These are phyloP conservation scores for Ophiostoma triangulosporum DNA, from an alignment of 2,329 filamentous ascomycete species.

Conservation along the genomic window DNA sequence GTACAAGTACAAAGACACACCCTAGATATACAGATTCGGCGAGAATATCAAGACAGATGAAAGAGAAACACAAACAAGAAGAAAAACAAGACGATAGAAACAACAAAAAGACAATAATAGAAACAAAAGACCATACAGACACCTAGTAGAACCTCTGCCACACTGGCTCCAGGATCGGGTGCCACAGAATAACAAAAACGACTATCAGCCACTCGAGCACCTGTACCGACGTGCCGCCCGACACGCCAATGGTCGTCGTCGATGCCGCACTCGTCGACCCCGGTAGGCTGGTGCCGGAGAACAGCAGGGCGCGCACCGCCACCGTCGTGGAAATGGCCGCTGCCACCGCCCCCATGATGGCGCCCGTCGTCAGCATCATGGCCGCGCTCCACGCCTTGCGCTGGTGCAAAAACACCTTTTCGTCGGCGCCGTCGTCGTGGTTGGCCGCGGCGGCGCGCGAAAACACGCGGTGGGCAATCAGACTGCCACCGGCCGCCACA, in stretches of 20 bases:
- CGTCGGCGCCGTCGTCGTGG: not conserved
- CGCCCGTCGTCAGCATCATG: conserved; percentile 9
- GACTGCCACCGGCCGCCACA: conserved; percentile 7
- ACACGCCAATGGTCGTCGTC: not conserved
- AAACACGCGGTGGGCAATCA: conserved; percentile 2
- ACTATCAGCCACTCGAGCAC: conserved; percentile 15
- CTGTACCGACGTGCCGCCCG: conserved; percentile 12
- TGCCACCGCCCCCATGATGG: conserved; percentile 9
- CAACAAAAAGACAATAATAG: not conserved
- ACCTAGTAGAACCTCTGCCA: conserved; percentile 7
- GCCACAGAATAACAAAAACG: conserved; percentile 12
- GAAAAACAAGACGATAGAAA: not conserved
- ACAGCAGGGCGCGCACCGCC: conserved; percentile 14
- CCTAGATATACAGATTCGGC: too few species aligned
- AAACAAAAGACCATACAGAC: not conserved
- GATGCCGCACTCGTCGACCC: not conserved
- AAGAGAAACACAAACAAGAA: not conserved
- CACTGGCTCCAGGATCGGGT: conserved; percentile 10
- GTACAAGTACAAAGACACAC: too few species aligned
- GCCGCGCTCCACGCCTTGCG: conserved; percentile 5
- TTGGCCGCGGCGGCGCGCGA: not conserved
- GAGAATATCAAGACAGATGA: not conserved
- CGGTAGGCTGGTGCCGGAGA: conserved; percentile 10
- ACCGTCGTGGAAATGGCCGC: conserved; percentile 11
- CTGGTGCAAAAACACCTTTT: not conserved